Conservation (phyloP, 306 rosid species). For the Mucuna pruriens region DNA sequence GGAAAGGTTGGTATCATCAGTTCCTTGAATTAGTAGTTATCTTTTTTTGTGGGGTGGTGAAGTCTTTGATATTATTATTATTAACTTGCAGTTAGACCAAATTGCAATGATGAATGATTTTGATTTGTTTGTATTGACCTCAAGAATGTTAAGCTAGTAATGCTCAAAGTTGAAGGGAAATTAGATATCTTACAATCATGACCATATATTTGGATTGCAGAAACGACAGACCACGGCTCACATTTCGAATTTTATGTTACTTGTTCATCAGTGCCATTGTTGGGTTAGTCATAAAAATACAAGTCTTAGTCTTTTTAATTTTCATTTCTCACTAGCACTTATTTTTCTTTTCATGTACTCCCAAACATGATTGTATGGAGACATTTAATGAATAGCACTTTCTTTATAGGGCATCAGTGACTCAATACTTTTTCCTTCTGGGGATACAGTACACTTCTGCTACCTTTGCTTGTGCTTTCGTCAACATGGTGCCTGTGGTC, state of each 20-base stretch:
- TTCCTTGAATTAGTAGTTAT: neutral
- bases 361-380: neutral
- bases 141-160: constrained; percentile 7
- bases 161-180: neutral
- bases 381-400: neutral
- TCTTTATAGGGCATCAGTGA: constrained; percentile 69
- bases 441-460: constrained; percentile 94
- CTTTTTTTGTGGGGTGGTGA: neutral
- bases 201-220: constrained; percentile 53
- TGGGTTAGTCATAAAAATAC: constrained; percentile 62
- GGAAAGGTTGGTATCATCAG: constrained; percentile 64
- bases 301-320: neutral
- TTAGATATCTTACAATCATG: neutral
- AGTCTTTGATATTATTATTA: constrained; percentile 16
- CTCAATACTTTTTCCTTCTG: constrained; percentile 84
- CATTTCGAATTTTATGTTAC: constrained; percentile 66
- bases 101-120: constrained; percentile 12
- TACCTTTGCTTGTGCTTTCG: constrained; percentile 83
- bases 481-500: constrained; percentile 79
- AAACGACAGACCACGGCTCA: constrained; percentile 63
- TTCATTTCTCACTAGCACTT: neutral
- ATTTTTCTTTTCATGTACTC: neutral
- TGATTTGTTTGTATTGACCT: neutral
- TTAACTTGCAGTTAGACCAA: neutral
- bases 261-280: constrained; percentile 86